Evolutionary conservation across 768 basidiomycete genomes (phyloP), one percentile per base, ranked within the genome.

Genomic region (Boletus tomentosulus): DNA sequence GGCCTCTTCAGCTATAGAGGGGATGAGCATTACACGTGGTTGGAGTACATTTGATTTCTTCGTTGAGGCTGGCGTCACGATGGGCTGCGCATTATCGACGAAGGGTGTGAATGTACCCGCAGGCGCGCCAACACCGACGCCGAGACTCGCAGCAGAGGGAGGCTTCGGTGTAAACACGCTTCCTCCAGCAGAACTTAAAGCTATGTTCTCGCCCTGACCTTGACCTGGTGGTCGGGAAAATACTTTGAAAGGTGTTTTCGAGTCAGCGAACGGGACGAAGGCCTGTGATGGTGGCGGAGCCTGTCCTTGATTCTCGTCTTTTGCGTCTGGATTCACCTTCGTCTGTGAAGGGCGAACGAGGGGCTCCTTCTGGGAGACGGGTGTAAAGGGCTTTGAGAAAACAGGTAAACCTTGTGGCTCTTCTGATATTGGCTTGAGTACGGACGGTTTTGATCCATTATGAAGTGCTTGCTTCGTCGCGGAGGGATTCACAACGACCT

Each of bases 341-440:
- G 59, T 44, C 24, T 67, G 57, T 48, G 61, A 49, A 11, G 68
- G 68, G 19, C 68, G 59, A 24, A 59, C 58, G 25, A 62, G 57
- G 2, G 67, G 67, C 30, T 72, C 78, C 47, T 71, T 73, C 52
- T 73, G 72, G 15, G 76, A 69, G 16, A 63, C 81, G 25, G 85
- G 86, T 8, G 82, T 86, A 62, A 86, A 86, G 3, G 86, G 85
- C 52, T 80, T 83, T 6, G 81, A 77, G 65, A 84, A 84, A 24
- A 84, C 74, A 37, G 73, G 73, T 41, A 73, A 71, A 53, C 58
- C 59, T 57, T 54, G 62, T 34, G 50, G 58, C 50, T 78, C 76
- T 51, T 76, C 76, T 12, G 68, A 53, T 27, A 73, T 68, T 22
- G 68, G 45, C 53, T 71, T 68, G 46, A 73, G 70, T 46, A 65